phyloP scores from a whole-genome alignment of 2,329 filamentous ascomycete genomes.

The Colletotrichum liaoningense region DNA sequence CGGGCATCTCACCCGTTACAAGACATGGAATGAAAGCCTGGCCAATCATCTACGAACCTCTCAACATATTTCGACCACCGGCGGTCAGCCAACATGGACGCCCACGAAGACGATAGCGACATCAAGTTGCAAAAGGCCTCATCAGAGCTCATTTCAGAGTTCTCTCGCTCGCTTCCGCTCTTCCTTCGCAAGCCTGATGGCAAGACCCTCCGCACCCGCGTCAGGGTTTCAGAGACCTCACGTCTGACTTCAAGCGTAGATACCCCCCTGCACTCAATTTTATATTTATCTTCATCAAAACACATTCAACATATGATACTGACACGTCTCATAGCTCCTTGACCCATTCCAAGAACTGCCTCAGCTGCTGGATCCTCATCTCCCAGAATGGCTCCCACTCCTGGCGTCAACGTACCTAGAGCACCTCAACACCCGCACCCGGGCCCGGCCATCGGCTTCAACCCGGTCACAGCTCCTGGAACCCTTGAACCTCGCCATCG shows the following conservation, averaged over 20 bases:
- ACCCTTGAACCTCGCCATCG: constrained; percentile 77
- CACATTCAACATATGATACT: not conserved
- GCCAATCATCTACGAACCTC: not conserved
- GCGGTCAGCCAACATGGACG: constrained; percentile 62
- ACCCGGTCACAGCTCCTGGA: constrained; percentile 56
- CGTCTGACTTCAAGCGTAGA: constrained; percentile 59
- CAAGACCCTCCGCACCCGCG: constrained; percentile 58
- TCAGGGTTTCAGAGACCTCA: constrained; percentile 61
- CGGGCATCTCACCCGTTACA: not conserved
- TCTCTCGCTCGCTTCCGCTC: constrained; percentile 62
- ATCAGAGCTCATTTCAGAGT: constrained; percentile 67
- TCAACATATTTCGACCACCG: not conserved
- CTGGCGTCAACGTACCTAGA: constrained; percentile 82
- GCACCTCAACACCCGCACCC: constrained; percentile 63
- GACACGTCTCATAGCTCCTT: constrained; percentile 60
- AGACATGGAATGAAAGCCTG: not conserved
- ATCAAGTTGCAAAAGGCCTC: constrained; percentile 72
- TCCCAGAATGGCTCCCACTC: constrained; percentile 79
- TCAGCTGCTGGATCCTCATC: constrained; percentile 87
- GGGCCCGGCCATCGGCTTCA: constrained; percentile 41
- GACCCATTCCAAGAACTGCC: constrained; percentile 96
- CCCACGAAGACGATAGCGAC: constrained; percentile 69
- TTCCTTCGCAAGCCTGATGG: constrained; percentile 65
- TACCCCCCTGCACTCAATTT: not conserved
- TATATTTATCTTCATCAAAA: not conserved